These are phyloP conservation scores for Hibiscus mutabilis DNA, from an alignment of 345 rosid genomes.

Conservation along the genomic window DNA sequence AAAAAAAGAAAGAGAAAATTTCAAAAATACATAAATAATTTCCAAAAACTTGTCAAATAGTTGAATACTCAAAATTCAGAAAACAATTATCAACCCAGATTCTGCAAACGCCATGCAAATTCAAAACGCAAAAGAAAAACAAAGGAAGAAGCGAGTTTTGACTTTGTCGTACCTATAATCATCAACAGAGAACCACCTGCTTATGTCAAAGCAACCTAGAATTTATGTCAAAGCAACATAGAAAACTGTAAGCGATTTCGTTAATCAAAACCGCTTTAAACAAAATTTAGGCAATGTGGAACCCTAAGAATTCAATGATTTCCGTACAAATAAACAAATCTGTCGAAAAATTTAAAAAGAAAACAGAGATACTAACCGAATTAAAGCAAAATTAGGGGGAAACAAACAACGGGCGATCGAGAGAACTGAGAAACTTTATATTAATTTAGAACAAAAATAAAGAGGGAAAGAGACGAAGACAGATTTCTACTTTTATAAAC, in stretches of 20 bases:
- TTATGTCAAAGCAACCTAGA: slow-evolving; percentile 12
- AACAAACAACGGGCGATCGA: slow-evolving; percentile 7
- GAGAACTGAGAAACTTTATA: slow-evolving; percentile 2
- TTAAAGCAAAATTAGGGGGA: slow-evolving; percentile 4
- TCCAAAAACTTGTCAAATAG: background rate
- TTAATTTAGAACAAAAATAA: background rate
- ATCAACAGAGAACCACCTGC: slow-evolving; percentile 17
- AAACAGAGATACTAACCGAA: slow-evolving; percentile 3
- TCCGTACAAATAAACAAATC: slow-evolving; percentile 6
- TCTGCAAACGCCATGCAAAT: background rate
- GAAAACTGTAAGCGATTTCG: background rate
- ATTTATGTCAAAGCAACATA: slow-evolving; percentile 11
- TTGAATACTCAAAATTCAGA: background rate
- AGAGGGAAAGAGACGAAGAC: background rate
- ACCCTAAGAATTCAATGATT: slow-evolving; percentile 2
- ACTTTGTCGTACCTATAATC: slow-evolving; percentile 16
- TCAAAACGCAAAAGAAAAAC: background rate
- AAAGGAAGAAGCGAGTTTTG: background rate
- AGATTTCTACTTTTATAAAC: too few species aligned
- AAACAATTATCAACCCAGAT: background rate
- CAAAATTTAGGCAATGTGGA: slow-evolving; percentile 5
- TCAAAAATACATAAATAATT: background rate
- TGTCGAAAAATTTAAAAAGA: background rate
- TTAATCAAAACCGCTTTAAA: background rate
- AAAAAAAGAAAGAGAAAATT: background rate